These are phyloP conservation scores for Pythium dissimile DNA, from an alignment of 352 stramenopile species.

Conservation along the genomic window DNA sequence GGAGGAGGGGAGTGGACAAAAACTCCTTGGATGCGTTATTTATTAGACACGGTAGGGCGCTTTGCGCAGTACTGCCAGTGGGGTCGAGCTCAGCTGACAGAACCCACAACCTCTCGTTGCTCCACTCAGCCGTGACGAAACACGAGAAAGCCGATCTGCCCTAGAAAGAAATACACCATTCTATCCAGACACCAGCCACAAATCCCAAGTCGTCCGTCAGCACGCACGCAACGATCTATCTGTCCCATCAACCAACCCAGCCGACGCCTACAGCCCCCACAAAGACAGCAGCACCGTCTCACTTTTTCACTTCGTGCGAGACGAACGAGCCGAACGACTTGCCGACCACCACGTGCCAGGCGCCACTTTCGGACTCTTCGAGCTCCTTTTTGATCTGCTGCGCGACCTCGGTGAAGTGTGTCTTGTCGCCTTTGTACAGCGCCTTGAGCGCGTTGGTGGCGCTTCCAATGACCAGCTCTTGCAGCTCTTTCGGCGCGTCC, in stretches of 20 bases:
- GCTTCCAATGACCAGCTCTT: slow-evolving; percentile 66
- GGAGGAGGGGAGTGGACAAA: too few species aligned
- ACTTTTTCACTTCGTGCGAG: slow-evolving; percentile 84
- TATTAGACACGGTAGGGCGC: too few species aligned
- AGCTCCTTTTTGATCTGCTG: slow-evolving; percentile 80
- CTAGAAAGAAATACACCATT: slow-evolving; percentile 82
- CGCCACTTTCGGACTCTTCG: slow-evolving; percentile 58
- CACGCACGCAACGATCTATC: too few species aligned
- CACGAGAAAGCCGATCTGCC: slow-evolving; percentile 77
- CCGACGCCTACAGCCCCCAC: too few species aligned
- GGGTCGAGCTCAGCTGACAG: too few species aligned
- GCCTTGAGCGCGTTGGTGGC: slow-evolving; percentile 78
- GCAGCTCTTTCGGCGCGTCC: slow-evolving; percentile 61
- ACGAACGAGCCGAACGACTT: slow-evolving; percentile 86
- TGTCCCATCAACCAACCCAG: neutral
- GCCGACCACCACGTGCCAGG: slow-evolving; percentile 83
- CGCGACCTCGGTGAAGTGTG: slow-evolving; percentile 75
- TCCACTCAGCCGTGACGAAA: slow-evolving; percentile 56
- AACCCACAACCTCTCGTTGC: too few species aligned
- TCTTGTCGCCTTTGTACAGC: slow-evolving; percentile 85
- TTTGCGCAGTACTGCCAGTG: too few species aligned
- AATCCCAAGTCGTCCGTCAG: neutral
- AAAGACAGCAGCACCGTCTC: slow-evolving; percentile 10
- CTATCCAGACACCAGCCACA: slow-evolving; percentile 26
- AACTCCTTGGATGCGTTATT: neutral